Base-by-base conservation (phyloP, 441 rosid species). In the Pelargonium citronellum region DNA sequence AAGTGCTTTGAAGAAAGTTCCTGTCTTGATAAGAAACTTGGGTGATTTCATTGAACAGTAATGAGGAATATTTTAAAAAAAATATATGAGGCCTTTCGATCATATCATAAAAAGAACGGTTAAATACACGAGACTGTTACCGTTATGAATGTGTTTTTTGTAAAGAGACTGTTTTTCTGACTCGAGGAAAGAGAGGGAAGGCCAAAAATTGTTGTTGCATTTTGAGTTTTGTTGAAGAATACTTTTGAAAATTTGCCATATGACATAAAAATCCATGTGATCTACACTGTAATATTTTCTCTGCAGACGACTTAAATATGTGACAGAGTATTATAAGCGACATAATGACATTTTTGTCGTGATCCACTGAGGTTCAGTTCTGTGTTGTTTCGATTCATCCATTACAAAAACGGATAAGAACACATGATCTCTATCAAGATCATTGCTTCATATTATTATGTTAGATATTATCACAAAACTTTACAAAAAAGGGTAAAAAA, bases 201-300 rank as follows among this genome's bases (percentile, higher is more conserved):
- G 2, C 30, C 30, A 27, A 71, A 65, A 65, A 68, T 66, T 65
- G 67, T 67, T 68, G 69, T 51, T 69, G 44, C 44, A 61, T 49
- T 66, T 44, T 46, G 51, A 64, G 41, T 37, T 62, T 74, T 47
- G 66, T 39, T 39, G 77, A 69, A 79, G 78, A 74, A 62, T 82
- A 77, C 79, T 64, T 81, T 34, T 81, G 75, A 71, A 68, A 70
- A 39, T 70, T 75, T 81, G 71, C 53, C 57, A 53, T 66, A 77
- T 84, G 78, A 84, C 82, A 78, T 67, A 57, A 49, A 69, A 72
- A 72, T 80, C 85, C 88, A 88, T 78, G 91, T 85, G 88, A 82
- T 79, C 71, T 80, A 19, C 86, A 19, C 86, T 85, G 5, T 0
- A 13, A n/a, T 10, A 5, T 12, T 49, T 49, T 49, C 57, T 2